Evolutionary conservation across 2,329 filamentous ascomycete species (phyloP).

Genomic region (Penicillium decumbens): DNA sequence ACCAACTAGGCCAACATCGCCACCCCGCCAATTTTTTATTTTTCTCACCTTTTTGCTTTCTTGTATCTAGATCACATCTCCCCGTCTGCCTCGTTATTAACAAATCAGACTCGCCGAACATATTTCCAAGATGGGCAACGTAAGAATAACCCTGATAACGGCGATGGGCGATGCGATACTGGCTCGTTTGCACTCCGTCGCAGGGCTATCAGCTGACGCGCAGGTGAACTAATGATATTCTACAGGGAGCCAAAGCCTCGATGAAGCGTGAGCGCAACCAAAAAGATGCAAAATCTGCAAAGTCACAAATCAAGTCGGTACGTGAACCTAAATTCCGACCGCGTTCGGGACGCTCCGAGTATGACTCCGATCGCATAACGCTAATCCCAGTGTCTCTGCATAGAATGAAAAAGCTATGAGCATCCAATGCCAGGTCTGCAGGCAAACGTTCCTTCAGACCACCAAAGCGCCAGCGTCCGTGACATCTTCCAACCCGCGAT

Average conservation of each 20-base stretch:
- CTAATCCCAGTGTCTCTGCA: constrained; percentile 5
- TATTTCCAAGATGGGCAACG: constrained; percentile 24
- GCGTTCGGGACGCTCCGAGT: background rate
- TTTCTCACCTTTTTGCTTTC: background rate
- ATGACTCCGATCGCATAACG: background rate
- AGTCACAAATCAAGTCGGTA: constrained; percentile 66
- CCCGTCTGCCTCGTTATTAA: background rate
- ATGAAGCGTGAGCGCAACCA: constrained; percentile 69
- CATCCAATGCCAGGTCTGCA: constrained; percentile 73
- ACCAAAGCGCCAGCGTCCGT: constrained; percentile 60
- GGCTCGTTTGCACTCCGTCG: background rate
- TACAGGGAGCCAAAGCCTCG: constrained; percentile 58
- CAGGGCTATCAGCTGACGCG: background rate
- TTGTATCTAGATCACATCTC: background rate
- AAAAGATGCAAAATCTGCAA: constrained; percentile 56
- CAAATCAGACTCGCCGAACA: background rate
- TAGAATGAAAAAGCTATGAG: constrained; percentile 70
- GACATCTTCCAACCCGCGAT: background rate
- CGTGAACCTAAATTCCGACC: constrained; percentile 29
- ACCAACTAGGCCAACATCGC: background rate
- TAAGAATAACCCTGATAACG: constrained; percentile 11
- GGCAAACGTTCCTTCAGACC: constrained; percentile 73
- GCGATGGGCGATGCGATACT: background rate
- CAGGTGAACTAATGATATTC: constrained; percentile 11
- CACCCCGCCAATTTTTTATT: background rate